These are phyloP conservation scores for Termitomyces sp. DNA, from an alignment of 768 basidiomycete genomes.

Conservation along the genomic window DNA sequence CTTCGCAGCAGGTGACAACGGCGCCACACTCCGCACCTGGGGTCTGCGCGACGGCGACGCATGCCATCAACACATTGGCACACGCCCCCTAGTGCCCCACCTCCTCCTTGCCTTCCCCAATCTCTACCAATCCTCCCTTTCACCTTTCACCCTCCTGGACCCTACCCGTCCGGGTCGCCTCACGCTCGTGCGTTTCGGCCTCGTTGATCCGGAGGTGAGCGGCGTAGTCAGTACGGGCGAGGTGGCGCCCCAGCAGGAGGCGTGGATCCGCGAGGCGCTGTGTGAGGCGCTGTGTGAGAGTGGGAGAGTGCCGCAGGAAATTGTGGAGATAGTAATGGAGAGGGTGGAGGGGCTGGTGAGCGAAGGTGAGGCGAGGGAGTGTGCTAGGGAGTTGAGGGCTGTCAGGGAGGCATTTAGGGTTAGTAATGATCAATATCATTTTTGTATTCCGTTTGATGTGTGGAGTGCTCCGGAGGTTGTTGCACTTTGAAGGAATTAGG, in stretches of 20 bases:
- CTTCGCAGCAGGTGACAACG: slow-evolving; percentile 37
- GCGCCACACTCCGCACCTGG: slow-evolving; percentile 44
- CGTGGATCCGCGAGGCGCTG: slow-evolving; percentile 35
- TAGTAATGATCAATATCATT: slow-evolving; percentile 38
- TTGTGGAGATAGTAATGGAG: slow-evolving; percentile 35
- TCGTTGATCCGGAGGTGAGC: slow-evolving; percentile 41
- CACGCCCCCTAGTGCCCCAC: slow-evolving; percentile 27
- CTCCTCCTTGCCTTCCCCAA: slow-evolving; percentile 48
- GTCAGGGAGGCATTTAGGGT: slow-evolving; percentile 30
- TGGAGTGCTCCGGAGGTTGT: slow-evolving; percentile 26
- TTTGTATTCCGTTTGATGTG: slow-evolving; percentile 45
- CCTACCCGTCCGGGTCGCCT: slow-evolving; percentile 33
- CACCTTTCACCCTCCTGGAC: slow-evolving; percentile 34
- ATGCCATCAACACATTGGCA: slow-evolving; percentile 42
- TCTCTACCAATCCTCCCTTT: slow-evolving; percentile 44
- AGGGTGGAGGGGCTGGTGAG: slow-evolving; percentile 34
- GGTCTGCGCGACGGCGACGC: slow-evolving; percentile 39
- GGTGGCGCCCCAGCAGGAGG: slow-evolving; percentile 44
- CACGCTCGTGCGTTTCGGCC: slow-evolving; percentile 37
- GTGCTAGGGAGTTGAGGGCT: slow-evolving; percentile 23
- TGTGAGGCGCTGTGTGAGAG: slow-evolving; percentile 22
- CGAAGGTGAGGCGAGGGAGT: slow-evolving; percentile 28
- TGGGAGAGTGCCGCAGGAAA: slow-evolving; percentile 34
- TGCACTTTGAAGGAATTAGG: not conserved
- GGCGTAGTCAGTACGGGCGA: slow-evolving; percentile 38